Evolutionary conservation across 805 yeast genomes (phyloP), one percentile per base, ranked within the genome.

Genomic region (Schwanniomyces pseudopolymorphus): DNA sequence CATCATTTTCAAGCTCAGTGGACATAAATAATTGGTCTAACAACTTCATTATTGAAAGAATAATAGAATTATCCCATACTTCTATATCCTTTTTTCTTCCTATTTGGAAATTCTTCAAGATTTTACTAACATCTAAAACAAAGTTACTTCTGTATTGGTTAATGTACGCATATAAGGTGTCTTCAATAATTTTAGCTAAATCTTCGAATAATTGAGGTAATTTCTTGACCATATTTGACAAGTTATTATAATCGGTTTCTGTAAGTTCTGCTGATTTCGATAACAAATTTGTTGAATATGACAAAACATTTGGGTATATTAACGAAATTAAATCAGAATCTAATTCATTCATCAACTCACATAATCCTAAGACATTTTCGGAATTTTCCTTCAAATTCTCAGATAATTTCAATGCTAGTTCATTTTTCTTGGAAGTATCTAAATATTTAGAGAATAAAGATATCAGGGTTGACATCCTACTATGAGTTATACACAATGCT

Each of bases 11-110:
- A 10, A 17, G 27, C 9, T 43, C 46, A 19, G 54, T 56, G n/a
- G 49, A 50, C 47, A 67, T 57, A 43, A 66, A 72, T 8, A 70
- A 53, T 25, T 52, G 45, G 40, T 77, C 80, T 22, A 77, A 54
- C 37, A 77, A 66, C 13, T 58, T 45, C 14, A 79, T 56, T 2
- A 73, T 44, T 14, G 56, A 45, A 11, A 52, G 14, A 19, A 61
- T 22, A 33, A 48, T 44, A 2, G 54, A 59, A n/a, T 48, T 38
- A 7, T 48, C 48, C 5, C 49, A 11, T 13, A 52, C 58, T 13
- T 42, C 42, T 14, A 6, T 40, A 42, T 22, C 16, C 11, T 40
- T 1, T n/a, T 14, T 26, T 10, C n/a, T 10, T 8, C 17, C 22
- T 8, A 36, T 24, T 2, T 40, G 25, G 14, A 26, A 19, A 17